Base-by-base conservation (phyloP, 352 stramenopile genomes). In the Pythium vanterpoolii region DNA sequence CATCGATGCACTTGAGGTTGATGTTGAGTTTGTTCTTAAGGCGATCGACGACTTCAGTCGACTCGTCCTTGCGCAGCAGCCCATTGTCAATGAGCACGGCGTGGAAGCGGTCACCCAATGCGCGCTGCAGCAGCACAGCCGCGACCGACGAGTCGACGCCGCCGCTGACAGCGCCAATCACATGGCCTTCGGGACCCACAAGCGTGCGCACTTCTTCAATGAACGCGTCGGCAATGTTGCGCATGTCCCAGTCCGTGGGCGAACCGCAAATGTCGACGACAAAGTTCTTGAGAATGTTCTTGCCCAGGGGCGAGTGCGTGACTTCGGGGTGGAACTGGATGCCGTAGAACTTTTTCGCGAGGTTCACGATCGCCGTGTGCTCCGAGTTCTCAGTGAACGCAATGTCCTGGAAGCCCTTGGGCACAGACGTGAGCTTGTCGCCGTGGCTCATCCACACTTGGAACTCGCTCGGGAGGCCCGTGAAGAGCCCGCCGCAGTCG, bases 401-500 rank as follows among this genome's bases (percentile, higher is more conserved):
- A 33, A 98, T 84, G 68, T 96, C 81, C 28, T 93, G 76, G 71
- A 97, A 97, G 58, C 96, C 97, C 34, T 97, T 79, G 4, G 98
- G 97, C 27, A 97, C 86, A 34, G 81, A 74, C 59, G 89, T 96
- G 36, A 99, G 79, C 77, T 99, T 99, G 80, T 99, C 98, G 30
- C 96, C 97, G 77, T 99, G 98, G 72, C 90, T 98, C 98, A 99
- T 99, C 97, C 97, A 99, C 79, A 99, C 94, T 76, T 98, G 92
- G 74, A 98, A 98, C 56, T 97, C 83, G 24, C 95, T 87, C 21
- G 97, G 79, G 28, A 95, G 83, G 13, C 89, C 95, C 18, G 95
- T 71, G 61, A 99, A 95, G 14, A 99, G 78, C 2, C 75, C 74
- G 43, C 71, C 77, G 56, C 73, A 85, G 60, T 83, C 70, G 26